Conservation (phyloP, 106 monocot species). For the Triglochin maritima region DNA sequence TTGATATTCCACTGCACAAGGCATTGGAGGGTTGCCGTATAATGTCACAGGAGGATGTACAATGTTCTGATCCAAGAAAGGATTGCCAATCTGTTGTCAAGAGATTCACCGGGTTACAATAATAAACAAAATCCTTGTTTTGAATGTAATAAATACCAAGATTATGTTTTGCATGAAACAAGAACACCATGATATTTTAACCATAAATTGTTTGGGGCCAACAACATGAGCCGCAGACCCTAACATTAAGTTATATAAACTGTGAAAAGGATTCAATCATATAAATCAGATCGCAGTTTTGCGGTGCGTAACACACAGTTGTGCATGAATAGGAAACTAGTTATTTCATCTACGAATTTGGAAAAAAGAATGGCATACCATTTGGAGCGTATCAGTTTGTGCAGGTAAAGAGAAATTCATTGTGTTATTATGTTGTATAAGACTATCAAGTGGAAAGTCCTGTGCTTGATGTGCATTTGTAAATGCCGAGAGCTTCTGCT, state of each 20-base stretch:
- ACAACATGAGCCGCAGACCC: no score
- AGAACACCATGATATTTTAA: no score
- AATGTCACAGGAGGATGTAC: not conserved
- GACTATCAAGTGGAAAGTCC: conserved; percentile 12
- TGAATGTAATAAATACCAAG: not conserved
- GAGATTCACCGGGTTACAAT: not conserved
- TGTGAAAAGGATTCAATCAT: no score
- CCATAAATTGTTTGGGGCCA: no score
- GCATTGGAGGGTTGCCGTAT: not conserved
- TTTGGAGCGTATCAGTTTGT: conserved; percentile 7
- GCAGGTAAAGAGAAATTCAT: not conserved
- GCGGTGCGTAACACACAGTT: no score
- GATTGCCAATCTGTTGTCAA: conserved; percentile 5
- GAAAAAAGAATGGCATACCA: conserved; percentile 15
- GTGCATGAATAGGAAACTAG: no score
- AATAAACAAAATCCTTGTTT: not conserved
- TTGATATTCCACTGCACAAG: conserved; percentile 4
- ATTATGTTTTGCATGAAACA: not conserved
- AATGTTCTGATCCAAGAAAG: conserved; percentile 12
- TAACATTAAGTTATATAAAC: no score
- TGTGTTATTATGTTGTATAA: conserved; percentile 4
- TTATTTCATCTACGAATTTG: no score
- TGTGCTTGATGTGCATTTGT: conserved; percentile 32
- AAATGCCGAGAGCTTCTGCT: conserved; percentile 62
- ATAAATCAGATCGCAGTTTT: no score